Conservation (phyloP, 305 asterid genomes). For the Plantago lanceolata region DNA sequence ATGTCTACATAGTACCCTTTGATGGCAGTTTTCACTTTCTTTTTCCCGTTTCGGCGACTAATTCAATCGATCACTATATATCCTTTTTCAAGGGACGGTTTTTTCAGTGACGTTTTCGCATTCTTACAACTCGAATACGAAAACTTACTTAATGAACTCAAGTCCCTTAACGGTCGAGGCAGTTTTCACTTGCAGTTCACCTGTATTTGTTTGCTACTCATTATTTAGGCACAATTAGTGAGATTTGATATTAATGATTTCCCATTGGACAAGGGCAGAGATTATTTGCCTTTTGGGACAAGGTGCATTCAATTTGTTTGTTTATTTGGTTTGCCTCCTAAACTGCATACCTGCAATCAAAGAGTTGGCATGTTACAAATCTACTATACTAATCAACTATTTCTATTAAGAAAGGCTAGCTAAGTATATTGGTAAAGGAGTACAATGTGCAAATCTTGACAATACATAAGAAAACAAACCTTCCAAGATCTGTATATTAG, state of each 20-base stretch:
- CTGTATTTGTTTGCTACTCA: slow-evolving; percentile 2
- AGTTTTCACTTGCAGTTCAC: slow-evolving; percentile 1
- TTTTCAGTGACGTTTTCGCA: too few relatives aligned
- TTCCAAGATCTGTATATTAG: background rate
- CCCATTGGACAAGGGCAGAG: slow-evolving; percentile 22
- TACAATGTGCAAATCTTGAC: background rate
- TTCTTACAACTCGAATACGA: too few relatives aligned
- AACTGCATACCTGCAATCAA: background rate
- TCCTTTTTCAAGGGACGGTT: too few relatives aligned
- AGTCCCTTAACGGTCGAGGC: background rate
- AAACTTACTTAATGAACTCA: too few relatives aligned
- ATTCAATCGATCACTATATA: too few relatives aligned
- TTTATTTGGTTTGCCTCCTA: slow-evolving; percentile 6
- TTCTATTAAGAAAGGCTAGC: too few relatives aligned
- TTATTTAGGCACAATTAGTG: slow-evolving; percentile 16
- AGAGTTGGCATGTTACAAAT: background rate
- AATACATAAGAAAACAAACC: background rate
- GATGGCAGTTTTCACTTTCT: too few relatives aligned
- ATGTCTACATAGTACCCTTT: too few relatives aligned
- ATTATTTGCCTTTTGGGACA: slow-evolving; percentile 23
- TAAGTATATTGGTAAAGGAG: background rate
- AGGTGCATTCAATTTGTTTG: slow-evolving; percentile 14
- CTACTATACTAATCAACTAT: background rate
- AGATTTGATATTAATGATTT: slow-evolving; percentile 21
- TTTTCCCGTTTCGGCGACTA: too few relatives aligned